phyloP scores from a whole-genome alignment of 129 eudicot genomes.

The Daucus carota region DH1_v3.0 NC_030387.2:38853001-38853500 shows the following conservation, averaged over 20 bases:
- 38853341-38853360: slow-evolving; percentile 4
- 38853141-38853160: neutral
- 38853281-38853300: neutral
- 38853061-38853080: neutral
- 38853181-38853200: slow-evolving; percentile 8
- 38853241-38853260: slow-evolving; percentile 6
- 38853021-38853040: too few species aligned
- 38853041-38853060: too few species aligned
- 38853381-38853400: neutral
- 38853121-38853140: neutral
- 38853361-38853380: neutral
- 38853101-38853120: slow-evolving; percentile 1
- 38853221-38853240: neutral
- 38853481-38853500: too few species aligned
- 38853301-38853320: too few species aligned
- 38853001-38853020: neutral
- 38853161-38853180: slow-evolving; percentile 4
- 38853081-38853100: neutral
- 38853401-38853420: neutral
- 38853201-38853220: neutral
- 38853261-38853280: slow-evolving; percentile 17
- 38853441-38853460: slow-evolving; percentile 1
- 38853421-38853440: neutral
- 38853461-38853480: too few species aligned
- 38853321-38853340: neutral